Evolutionary conservation across 2,329 filamentous ascomycete genomes (phyloP).

Genomic region (Plenodomus tracheiphilus): DNA sequence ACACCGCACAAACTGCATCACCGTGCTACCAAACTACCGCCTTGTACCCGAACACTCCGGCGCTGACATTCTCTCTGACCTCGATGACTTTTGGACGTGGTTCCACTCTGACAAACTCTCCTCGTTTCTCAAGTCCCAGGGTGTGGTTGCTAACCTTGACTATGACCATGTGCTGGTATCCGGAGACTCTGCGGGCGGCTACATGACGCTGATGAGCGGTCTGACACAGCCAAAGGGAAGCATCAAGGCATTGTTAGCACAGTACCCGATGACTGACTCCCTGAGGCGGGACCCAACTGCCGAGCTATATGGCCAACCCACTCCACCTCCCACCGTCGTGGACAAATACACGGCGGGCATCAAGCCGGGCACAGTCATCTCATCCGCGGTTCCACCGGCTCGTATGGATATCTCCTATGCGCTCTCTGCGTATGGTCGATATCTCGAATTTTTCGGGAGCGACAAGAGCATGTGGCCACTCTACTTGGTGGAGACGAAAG

Average conservation of each 20-base stretch:
- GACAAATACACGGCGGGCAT: constrained; percentile 26
- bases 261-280: constrained; percentile 37
- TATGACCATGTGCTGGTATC: constrained; percentile 30
- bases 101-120: constrained; percentile 22
- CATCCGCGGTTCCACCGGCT: constrained; percentile 19
- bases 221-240: constrained; percentile 20
- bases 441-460: constrained; percentile 31
- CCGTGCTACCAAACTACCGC: constrained; percentile 55
- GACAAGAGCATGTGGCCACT: constrained; percentile 32
- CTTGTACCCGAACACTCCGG: constrained; percentile 55
- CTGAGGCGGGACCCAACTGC: constrained; percentile 4
- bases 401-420: constrained; percentile 20
- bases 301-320: constrained; percentile 3
- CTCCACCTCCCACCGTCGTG: constrained; percentile 17
- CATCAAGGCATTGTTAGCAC: constrained; percentile 28
- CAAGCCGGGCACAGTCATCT: constrained; percentile 21
- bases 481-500: constrained; percentile 25
- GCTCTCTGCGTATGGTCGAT: constrained; percentile 24
- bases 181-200: constrained; percentile 47
- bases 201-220: constrained; percentile 40
- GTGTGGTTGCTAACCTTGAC: constrained; percentile 24
- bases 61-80: constrained; percentile 52
- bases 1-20: constrained; percentile 47
- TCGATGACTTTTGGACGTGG: constrained; percentile 56
- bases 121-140: constrained; percentile 13